Evolutionary conservation across 441 rosid species (phyloP).

Genomic region (Pelargonium myrrhifolium): DNA sequence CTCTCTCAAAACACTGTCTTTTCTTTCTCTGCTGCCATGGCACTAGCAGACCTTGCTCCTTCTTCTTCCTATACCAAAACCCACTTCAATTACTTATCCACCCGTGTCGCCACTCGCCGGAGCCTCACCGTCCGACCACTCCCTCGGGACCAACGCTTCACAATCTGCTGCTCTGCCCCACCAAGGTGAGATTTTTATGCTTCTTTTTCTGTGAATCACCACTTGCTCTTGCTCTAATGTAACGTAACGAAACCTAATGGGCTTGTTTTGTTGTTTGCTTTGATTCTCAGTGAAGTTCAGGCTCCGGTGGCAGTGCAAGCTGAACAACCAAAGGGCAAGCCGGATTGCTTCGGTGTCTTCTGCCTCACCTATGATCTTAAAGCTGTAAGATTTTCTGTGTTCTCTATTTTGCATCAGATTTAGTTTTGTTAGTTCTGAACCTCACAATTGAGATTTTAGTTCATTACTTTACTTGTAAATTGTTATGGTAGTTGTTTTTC

Average conservation of each 20-base stretch:
- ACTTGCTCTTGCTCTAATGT: not conserved
- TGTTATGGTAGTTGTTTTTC: too few species aligned
- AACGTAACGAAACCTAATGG: not conserved
- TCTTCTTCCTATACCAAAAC: constrained; percentile 39
- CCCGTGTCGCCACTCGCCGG: constrained; percentile 20
- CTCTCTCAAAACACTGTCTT: not conserved
- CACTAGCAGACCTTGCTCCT: constrained; percentile 42
- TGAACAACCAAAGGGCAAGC: constrained; percentile 33
- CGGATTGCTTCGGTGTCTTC: constrained; percentile 82
- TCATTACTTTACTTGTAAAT: too few species aligned
- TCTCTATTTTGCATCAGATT: not conserved
- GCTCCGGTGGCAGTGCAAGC: constrained; percentile 42
- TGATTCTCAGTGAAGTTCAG: constrained; percentile 33
- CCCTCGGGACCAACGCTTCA: constrained; percentile 21
- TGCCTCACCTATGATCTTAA: constrained; percentile 83
- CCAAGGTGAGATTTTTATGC: constrained; percentile 37
- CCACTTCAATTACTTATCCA: constrained; percentile 38
- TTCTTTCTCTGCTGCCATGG: constrained; percentile 34
- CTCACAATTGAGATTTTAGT: too few species aligned
- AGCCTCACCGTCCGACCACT: constrained; percentile 29
- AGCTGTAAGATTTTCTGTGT: constrained; percentile 41
- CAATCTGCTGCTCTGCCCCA: constrained; percentile 60
- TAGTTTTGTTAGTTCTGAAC: not conserved
- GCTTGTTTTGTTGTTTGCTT: not conserved
- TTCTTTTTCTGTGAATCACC: not conserved